phyloP scores from a whole-genome alignment of 1,139 yeast species.

The Pichia sp. region DNA sequence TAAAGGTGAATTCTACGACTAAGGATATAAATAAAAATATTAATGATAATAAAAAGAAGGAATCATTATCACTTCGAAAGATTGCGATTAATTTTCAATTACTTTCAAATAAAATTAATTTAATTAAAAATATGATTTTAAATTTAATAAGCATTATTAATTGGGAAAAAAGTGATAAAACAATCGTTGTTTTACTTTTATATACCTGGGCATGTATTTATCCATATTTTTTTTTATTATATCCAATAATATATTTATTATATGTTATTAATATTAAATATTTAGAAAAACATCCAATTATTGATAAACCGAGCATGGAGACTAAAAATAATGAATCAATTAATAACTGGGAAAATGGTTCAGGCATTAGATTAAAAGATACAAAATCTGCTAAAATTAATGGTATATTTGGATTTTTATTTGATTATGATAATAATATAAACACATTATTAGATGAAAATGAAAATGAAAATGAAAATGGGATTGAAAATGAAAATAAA shows the following conservation, averaged over 20 bases:
- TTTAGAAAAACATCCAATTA: constrained; percentile 61
- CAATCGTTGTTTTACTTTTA: constrained; percentile 44
- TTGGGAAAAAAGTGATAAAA: constrained; percentile 59
- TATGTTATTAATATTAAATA: constrained; percentile 70
- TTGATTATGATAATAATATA: constrained; percentile 3
- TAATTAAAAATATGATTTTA: constrained; percentile 50
- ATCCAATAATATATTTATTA: constrained; percentile 54
- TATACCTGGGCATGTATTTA: constrained; percentile 58
- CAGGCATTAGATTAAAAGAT: constrained; percentile 43
- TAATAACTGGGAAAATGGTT: constrained; percentile 41
- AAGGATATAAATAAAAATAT: too few species aligned
- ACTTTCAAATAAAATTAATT: constrained; percentile 26
- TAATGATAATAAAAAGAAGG: neutral
- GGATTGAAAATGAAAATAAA: neutral
- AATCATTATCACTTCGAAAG: constrained; percentile 12
- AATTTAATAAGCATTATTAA: constrained; percentile 48
- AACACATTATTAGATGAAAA: neutral
- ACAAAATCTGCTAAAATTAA: constrained; percentile 16
- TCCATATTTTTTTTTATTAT: constrained; percentile 61
- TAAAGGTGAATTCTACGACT: too few species aligned
- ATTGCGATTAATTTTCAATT: constrained; percentile 12
- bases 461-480: neutral
- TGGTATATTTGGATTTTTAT: constrained; percentile 19
- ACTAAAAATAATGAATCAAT: constrained; percentile 29
- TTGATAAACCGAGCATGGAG: constrained; percentile 32